Evolutionary conservation across 148 eudicot species (phyloP).

Genomic region (Heliamphora exappendiculata): DNA sequence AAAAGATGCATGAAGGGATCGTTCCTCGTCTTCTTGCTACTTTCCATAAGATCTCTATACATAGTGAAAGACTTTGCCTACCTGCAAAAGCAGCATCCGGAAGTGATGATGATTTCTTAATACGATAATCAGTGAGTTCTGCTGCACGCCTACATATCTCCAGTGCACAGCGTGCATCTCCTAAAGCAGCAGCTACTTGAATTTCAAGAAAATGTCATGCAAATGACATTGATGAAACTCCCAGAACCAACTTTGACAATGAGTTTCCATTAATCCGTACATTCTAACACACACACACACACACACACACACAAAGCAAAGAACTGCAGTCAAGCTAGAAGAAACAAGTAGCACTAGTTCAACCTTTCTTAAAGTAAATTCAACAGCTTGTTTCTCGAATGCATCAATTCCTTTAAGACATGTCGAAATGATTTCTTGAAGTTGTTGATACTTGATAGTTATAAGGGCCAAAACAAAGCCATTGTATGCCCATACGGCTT

Average conservation of each 20-base stretch:
- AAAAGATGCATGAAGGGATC: background rate
- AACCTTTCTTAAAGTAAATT: conserved; percentile 96
- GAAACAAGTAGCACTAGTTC: conserved; percentile 2
- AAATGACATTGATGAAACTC: background rate
- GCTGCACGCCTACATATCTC: conserved; percentile 99
- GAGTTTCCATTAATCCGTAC: background rate
- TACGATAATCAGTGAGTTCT: conserved; percentile 75
- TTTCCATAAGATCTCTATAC: background rate
- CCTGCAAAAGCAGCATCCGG: conserved; percentile 41
- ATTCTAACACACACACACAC: background rate
- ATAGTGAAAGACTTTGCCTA: conserved; percentile 14
- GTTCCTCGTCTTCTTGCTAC: background rate
- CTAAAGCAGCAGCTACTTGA: conserved; percentile 97
- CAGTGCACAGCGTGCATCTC: conserved; percentile 95
- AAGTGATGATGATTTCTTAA: conserved; percentile 36
- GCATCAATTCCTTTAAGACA: conserved; percentile 93
- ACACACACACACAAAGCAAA: no score
- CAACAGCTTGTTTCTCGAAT: conserved; percentile 89
- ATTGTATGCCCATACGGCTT: conserved; percentile 94
- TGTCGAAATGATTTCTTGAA: conserved; percentile 86
- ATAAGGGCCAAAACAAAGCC: conserved; percentile 94
- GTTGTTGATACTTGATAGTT: conserved; percentile 81
- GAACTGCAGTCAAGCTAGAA: background rate
- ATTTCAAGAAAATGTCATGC: conserved; percentile 1
- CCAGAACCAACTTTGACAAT: background rate